Base-by-base conservation (phyloP, 768 basidiomycete genomes). In the Coprinopsis sp. region DNA sequence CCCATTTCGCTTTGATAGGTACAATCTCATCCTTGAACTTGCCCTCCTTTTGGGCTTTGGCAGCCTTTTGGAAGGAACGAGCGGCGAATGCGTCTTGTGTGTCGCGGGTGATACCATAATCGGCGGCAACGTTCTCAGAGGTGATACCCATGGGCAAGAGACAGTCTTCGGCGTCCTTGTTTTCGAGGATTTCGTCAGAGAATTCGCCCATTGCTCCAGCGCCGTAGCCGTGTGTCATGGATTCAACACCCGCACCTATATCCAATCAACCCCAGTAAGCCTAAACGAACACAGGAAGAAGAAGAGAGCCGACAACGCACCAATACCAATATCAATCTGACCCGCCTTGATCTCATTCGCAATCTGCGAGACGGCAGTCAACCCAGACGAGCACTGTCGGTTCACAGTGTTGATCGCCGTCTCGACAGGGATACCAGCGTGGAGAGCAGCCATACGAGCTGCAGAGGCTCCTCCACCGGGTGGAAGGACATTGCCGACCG, bases 71-170 rank as follows among this genome's bases (percentile, higher is more conserved):
- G 78, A 90, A 91, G 0, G 90, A 92, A 34, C 71, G 64, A 12
- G 90, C 90, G 5, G 92, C 83, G 57, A 94, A 93, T 46, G 73
- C 77, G 70, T 95, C 93, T 67, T 94, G 90, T n/a, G 64, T 67
- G 38, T 73, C 71, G 44, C 93, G 85, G 23, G 84, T 71, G 61
- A 95, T 79, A 49, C 72, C 70, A 64, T 77, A 94, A 46, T 91
- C 81, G 39, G 72, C 62, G 11, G 92, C 89, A 53, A 93, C 90
- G 62, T 92, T 92, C 71, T 94, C 91, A n/a, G 87, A 91, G 16
- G 93, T 93, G 70, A 93, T 83, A 28, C 92, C 93, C 89, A 91
- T 91, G 34, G 90, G 90, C 48, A 89, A 70, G 22, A 87, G 72
- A 60, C 90, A 92, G 68, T 93, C 91, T 48, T 78, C 78, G 2